These are phyloP conservation scores for Chrysophaeum taylorii DNA, from an alignment of 352 stramenopile species.

Conservation along the genomic window DNA sequence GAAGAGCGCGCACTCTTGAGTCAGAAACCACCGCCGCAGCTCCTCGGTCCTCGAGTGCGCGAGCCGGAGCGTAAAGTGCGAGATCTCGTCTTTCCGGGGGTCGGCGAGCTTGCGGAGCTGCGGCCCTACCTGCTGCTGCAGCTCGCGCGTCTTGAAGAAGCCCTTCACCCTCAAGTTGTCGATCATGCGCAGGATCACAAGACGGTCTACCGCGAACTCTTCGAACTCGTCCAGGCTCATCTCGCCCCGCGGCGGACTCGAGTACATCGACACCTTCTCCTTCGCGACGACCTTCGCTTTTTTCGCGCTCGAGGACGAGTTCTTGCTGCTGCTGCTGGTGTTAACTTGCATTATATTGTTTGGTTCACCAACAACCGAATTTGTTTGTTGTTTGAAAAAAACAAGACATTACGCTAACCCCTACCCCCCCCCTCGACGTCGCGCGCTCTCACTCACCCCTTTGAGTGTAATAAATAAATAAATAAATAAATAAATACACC, in stretches of 20 bases:
- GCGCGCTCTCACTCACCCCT: not conserved
- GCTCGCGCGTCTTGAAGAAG: constrained; percentile 38
- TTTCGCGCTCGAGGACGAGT: not conserved
- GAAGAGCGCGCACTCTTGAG: constrained; percentile 85
- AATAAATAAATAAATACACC: too few species aligned
- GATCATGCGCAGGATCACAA: constrained; percentile 71
- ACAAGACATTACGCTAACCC: not conserved
- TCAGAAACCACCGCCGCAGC: constrained; percentile 90
- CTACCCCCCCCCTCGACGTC: not conserved
- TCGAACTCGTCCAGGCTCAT: constrained; percentile 96
- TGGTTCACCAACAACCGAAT: not conserved
- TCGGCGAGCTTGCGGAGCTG: constrained; percentile 19
- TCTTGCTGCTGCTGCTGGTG: constrained; percentile 3
- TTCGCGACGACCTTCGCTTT: not conserved
- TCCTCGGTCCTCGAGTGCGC: constrained; percentile 95
- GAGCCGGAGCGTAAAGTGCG: constrained; percentile 93
- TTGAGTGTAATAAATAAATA: too few species aligned
- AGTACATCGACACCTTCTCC: constrained; percentile 68
- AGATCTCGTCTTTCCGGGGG: constrained; percentile 76
- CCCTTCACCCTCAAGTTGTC: constrained; percentile 58
- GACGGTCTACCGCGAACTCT: constrained; percentile 85
- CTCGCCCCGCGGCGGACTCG: constrained; percentile 77
- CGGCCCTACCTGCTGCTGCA: constrained; percentile 30
- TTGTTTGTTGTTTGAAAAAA: not conserved
- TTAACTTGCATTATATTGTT: not conserved